Base-by-base conservation (phyloP, 768 basidiomycete genomes). In the Cytidiella melzeri region DNA sequence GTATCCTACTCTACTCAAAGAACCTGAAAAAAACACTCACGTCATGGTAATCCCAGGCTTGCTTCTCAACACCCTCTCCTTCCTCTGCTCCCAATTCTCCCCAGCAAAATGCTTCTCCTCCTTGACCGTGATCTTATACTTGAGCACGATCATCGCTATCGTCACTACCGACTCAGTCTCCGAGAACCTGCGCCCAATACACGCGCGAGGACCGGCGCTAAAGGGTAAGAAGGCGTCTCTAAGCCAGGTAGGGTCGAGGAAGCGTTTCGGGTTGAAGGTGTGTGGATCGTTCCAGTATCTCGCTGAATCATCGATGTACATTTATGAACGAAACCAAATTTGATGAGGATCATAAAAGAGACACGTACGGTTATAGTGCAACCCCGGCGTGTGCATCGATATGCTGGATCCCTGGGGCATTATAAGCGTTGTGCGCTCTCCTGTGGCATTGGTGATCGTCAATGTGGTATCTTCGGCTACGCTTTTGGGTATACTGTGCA, bases 211-310 rank as follows among this genome's bases (percentile, higher is more conserved):
- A 69, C 75, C 76, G 45, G 59, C 67, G 47, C 71, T 75, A 58
- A 80, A 80, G 4, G 79, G 75, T 24, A 76, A 24, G 57, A 78
- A 80, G 0, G 79, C 79, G 58, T 80, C 77, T 28, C 70, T 67
- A 20, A 73, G 70, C 72, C 76, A 82, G 44, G 77, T 73, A 15
- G 21, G 13, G 38, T 64, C 67, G 21, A 80, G 62, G 65, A 80
- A 80, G 5, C 79, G 70, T 19, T 64, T 67, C 0, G 71, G 71
- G 3, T 60, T 60, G 60, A 71, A 73, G 13, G 48, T 49, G 30
- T 62, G 37, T 0, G 71, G 70, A 37, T 71, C 66, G 7, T 60
- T 48, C 71, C 72, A 72, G 60, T 70, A 70, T 18, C 57, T 58
- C 2, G 69, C 70, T 71, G 53, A 23, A 41, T 18, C 3, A 19